Percentiles rank a stretch among this genome's conserved stretches.
These are phyloP conservation scores for Arbutus unedo DNA, from an alignment of 148 eudicot genomes.

Conservation along the genomic window DNA sequence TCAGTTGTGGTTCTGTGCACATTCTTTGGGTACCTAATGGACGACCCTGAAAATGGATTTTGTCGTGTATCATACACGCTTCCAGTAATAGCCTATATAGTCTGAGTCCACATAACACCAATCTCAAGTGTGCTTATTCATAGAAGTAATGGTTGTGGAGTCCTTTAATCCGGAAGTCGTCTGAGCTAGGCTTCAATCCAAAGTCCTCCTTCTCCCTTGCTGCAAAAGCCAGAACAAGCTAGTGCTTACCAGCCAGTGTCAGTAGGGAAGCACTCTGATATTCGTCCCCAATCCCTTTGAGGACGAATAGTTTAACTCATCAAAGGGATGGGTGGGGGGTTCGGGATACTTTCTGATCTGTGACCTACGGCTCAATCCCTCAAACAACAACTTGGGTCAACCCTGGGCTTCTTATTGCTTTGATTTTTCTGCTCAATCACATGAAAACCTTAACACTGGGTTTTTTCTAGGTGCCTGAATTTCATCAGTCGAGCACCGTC, in stretches of 20 bases:
- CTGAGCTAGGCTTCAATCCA: no score
- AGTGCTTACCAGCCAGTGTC: no score
- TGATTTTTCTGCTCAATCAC: neutral
- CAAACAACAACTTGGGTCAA: neutral
- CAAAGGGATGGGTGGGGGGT: no score
- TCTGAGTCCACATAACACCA: neutral
- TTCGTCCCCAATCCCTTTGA: no score
- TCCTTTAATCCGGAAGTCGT: no score
- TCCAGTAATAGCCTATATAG: neutral
- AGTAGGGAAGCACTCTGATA: no score
- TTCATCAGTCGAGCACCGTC: neutral
- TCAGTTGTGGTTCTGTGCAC: no score
- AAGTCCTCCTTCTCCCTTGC: no score
- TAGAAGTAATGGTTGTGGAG: neutral
- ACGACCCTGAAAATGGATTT: no score
- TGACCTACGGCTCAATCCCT: neutral
- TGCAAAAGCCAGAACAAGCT: no score
- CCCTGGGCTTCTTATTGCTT: neutral
- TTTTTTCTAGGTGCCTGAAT: neutral
- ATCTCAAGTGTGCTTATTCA: neutral
- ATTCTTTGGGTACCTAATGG: no score
- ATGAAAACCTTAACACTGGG: neutral
- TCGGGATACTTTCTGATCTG: neutral
- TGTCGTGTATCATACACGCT: neutral
- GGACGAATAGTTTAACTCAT: no score